Conservation (phyloP, 768 basidiomycete genomes). For the Leccinum arenicola region DNA sequence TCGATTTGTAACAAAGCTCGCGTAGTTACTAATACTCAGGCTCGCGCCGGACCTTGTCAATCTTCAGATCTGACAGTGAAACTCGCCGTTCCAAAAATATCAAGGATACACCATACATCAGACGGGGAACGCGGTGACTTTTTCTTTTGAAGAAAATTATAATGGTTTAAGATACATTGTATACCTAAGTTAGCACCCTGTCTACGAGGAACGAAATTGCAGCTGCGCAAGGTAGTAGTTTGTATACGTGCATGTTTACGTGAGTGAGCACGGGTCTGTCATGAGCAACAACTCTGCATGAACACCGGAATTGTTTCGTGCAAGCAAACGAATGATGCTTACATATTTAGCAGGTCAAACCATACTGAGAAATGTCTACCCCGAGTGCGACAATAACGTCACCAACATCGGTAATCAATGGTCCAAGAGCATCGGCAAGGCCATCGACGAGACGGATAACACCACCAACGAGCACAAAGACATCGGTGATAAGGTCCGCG, state of each 20-base stretch:
- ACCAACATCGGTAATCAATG: conserved; percentile 18
- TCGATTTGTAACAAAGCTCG: no score
- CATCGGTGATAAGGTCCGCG: conserved; percentile 10
- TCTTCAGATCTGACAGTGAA: background rate
- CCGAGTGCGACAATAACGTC: conserved; percentile 24
- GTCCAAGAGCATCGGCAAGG: conserved; percentile 22
- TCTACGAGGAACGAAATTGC: background rate
- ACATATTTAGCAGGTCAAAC: conserved; percentile 18
- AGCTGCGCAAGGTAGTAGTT: background rate
- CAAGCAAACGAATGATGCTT: background rate
- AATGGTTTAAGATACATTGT: background rate
- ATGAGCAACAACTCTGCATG: background rate
- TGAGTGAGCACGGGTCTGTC: background rate
- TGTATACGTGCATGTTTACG: background rate
- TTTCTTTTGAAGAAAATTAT: background rate
- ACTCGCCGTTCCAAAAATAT: no score
- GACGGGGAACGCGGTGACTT: background rate
- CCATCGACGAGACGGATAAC: conserved; percentile 18
- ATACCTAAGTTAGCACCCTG: background rate
- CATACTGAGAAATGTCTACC: conserved; percentile 18
- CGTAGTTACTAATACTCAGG: no score
- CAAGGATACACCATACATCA: no score
- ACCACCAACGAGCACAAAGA: conserved; percentile 13
- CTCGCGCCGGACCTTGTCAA: background rate
- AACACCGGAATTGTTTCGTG: background rate